Evolutionary conservation across 495 filamentous ascomycete genomes (phyloP).

Genomic region (Parathielavia hyrcaniae): DNA sequence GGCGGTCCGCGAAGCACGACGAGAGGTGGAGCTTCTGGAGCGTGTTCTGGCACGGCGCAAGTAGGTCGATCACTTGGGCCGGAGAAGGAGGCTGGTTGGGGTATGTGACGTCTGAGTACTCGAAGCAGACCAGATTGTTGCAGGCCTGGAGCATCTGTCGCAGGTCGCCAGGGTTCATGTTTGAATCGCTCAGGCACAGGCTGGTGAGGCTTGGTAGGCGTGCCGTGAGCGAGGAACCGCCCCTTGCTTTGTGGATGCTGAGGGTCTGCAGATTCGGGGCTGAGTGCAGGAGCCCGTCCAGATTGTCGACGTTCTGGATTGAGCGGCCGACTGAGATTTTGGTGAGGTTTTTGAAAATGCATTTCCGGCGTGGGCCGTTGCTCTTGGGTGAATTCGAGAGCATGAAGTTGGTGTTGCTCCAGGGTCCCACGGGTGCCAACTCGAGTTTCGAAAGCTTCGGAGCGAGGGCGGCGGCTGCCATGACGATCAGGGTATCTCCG

Average conservation of each 20-base stretch:
- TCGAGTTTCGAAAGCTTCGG: not conserved
- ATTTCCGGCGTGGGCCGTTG: not conserved
- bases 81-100: not conserved
- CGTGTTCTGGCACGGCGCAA: not conserved
- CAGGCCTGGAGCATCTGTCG: not conserved
- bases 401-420: not conserved
- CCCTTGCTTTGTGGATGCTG: not conserved
- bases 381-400: not conserved
- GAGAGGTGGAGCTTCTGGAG: no score
- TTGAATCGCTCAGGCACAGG: not conserved
- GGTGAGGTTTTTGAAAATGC: not conserved
- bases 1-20: no score
- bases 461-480: not conserved
- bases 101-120: not conserved
- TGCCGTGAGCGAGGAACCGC: not conserved
- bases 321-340: not conserved
- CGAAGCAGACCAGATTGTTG: not conserved
- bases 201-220: not conserved
- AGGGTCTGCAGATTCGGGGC: not conserved
- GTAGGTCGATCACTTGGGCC: not conserved
- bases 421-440: not conserved
- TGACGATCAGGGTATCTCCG: not conserved
- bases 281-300: not conserved
- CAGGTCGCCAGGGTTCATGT: not conserved
- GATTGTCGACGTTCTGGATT: no score